These are phyloP conservation scores for Passalora sequoiae DNA, from an alignment of 2,329 filamentous ascomycete genomes.

Conservation along the genomic window DNA sequence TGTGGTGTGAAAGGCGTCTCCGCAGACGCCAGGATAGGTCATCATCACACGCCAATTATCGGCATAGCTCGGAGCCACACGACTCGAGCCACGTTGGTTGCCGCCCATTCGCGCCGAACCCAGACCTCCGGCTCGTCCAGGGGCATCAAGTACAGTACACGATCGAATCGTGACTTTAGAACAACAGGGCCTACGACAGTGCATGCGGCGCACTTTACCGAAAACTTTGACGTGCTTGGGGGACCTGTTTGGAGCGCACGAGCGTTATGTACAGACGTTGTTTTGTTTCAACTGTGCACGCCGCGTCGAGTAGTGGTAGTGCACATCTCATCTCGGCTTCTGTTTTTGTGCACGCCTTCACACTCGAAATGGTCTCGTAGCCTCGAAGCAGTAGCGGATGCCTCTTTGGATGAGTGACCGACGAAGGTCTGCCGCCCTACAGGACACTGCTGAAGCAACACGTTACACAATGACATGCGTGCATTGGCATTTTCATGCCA, in stretches of 20 bases:
- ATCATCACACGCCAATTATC: not conserved
- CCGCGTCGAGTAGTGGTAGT: slow-evolving; percentile 1
- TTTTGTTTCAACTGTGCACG: slow-evolving; percentile 2
- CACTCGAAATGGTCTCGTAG: not conserved
- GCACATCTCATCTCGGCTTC: slow-evolving; percentile 10
- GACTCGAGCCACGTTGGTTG: slow-evolving; percentile 3
- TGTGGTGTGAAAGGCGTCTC: no score
- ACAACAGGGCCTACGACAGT: no score
- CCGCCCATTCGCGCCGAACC: no score
- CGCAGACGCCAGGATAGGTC: not conserved
- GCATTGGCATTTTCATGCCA: no score
- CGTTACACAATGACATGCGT: no score
- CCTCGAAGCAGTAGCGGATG: slow-evolving; percentile 4
- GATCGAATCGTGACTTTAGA: slow-evolving; percentile 1
- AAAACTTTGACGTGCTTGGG: not conserved
- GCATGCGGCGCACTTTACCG: no score
- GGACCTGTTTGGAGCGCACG: not conserved
- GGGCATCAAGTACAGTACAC: no score
- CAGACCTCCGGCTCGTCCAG: no score
- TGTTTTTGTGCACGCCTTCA: slow-evolving; percentile 2
- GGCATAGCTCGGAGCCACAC: slow-evolving; percentile 5
- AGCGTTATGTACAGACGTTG: slow-evolving; percentile 4
- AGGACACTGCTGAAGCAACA: no score
- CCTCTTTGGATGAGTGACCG: no score
- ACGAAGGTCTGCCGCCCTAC: no score